phyloP scores from a whole-genome alignment of 176 grass and related monocot genomes.

The Zizania latifolia region DNA sequence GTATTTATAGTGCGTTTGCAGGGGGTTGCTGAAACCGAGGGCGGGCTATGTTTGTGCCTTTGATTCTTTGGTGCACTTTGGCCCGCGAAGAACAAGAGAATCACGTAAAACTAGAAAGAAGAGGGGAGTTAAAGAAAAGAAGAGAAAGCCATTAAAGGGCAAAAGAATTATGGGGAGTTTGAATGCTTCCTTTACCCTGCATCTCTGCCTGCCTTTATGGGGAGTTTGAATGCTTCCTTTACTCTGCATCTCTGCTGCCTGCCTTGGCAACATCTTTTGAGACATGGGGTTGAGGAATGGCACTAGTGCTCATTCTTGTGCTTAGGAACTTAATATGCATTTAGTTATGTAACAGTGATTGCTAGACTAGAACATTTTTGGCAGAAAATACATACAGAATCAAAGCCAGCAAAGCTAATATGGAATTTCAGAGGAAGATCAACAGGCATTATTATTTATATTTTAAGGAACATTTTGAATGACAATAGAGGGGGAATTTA shows the following conservation, averaged over 20 bases:
- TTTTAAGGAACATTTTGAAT: slow-evolving; percentile 20
- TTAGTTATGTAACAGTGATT: slow-evolving; percentile 8
- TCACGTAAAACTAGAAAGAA: slow-evolving; percentile 68
- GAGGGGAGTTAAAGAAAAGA: slow-evolving; percentile 67
- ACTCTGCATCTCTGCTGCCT: too few species aligned
- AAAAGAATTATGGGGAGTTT: slow-evolving; percentile 74
- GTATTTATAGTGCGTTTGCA: slow-evolving; percentile 49
- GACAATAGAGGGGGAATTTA: neutral
- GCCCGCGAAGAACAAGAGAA: slow-evolving; percentile 56
- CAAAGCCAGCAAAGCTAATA: neutral
- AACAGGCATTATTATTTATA: slow-evolving; percentile 1
- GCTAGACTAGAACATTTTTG: neutral
- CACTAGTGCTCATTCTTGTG: slow-evolving; percentile 42
- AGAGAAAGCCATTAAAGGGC: slow-evolving; percentile 70
- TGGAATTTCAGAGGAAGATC: neutral
- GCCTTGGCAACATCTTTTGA: slow-evolving; percentile 79
- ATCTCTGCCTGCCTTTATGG: slow-evolving; percentile 44
- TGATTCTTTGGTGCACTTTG: slow-evolving; percentile 43
- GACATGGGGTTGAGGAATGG: slow-evolving; percentile 52
- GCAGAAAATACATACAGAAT: neutral
- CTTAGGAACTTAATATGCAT: slow-evolving; percentile 30
- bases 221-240: too few species aligned
- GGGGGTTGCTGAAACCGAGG: slow-evolving; percentile 46
- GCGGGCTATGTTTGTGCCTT: slow-evolving; percentile 37
- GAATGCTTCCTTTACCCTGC: slow-evolving; percentile 60